Conservation (phyloP, 768 basidiomycete species). For the Lentinula aciculospora region DNA sequence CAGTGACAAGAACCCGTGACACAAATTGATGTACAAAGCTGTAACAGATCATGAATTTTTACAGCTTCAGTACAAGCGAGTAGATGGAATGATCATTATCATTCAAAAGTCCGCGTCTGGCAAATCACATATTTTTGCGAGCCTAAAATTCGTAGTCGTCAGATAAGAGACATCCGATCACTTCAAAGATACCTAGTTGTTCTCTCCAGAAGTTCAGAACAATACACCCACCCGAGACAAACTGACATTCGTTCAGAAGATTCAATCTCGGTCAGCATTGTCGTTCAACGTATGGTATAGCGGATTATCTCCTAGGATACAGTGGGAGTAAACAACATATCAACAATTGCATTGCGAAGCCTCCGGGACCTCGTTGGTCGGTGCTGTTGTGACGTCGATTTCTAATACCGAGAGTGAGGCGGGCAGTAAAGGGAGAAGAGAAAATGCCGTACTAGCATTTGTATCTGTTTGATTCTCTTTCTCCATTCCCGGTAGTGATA, state of each 20-base stretch:
- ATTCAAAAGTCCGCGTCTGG: no score
- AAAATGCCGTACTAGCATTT: slow-evolving; percentile 42
- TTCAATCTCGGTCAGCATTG: background rate
- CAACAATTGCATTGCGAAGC: slow-evolving; percentile 84
- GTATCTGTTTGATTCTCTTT: slow-evolving; percentile 61
- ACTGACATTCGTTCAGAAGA: no score
- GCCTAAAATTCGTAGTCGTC: no score
- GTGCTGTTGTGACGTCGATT: slow-evolving; percentile 84
- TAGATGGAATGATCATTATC: background rate
- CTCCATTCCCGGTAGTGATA: slow-evolving; percentile 96
- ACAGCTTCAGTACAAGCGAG: background rate
- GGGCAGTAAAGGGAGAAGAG: background rate
- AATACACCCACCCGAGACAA: no score
- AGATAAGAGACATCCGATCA: no score
- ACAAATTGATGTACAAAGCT: background rate
- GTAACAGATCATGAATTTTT: background rate
- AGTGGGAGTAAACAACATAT: slow-evolving; percentile 14
- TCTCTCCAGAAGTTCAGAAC: background rate
- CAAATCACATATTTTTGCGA: no score
- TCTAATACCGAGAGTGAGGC: slow-evolving; percentile 39
- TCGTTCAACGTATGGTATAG: background rate
- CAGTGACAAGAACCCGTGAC: background rate
- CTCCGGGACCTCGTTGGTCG: slow-evolving; percentile 68
- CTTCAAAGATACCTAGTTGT: no score
- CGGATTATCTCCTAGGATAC: background rate